Evolutionary conservation across 2,329 filamentous ascomycete genomes (phyloP).

Genomic region (Sclerotinia subarctica): DNA sequence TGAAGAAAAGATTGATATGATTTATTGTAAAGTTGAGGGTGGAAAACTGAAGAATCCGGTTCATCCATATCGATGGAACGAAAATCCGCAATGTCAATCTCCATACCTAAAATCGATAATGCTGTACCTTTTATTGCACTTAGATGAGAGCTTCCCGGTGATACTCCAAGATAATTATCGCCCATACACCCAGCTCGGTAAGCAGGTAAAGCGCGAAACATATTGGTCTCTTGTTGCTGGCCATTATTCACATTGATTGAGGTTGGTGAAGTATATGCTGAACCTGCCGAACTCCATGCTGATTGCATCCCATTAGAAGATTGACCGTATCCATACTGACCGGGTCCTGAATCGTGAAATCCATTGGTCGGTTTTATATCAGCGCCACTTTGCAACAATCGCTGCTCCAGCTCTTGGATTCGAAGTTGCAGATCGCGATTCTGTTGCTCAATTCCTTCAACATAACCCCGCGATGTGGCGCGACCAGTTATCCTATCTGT

Average conservation of each 20-base stretch:
- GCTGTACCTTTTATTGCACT: conserved; percentile 74
- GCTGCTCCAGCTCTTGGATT: conserved; percentile 65
- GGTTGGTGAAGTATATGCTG: conserved; percentile 22
- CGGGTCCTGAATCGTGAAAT: conserved; percentile 22
- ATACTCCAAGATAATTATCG: conserved; percentile 64
- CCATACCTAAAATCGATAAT: conserved; percentile 74
- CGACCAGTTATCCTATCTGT: conserved; percentile 84
- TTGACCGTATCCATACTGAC: conserved; percentile 19
- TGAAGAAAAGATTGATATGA: conserved; percentile 69
- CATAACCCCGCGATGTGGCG: conserved; percentile 73
- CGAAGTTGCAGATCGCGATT: conserved; percentile 64
- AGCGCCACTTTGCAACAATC: conserved; percentile 58
- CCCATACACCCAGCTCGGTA: conserved; percentile 42
- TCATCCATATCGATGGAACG: conserved; percentile 65
- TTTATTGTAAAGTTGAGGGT: conserved; percentile 60
- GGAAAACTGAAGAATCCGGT: conserved; percentile 44
- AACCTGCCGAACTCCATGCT: conserved; percentile 25
- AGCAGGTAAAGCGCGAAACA: conserved; percentile 30
- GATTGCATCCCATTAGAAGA: conserved; percentile 18
- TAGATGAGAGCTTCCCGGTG: conserved; percentile 57
- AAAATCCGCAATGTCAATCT: conserved; percentile 74
- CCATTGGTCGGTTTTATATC: conserved; percentile 47
- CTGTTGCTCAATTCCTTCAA: conserved; percentile 72
- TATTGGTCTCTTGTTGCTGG: conserved; percentile 30
- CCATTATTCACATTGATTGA: not conserved